Conservation (phyloP, 2,329 filamentous ascomycete species). For the Cladobotryum protrusum region DNA sequence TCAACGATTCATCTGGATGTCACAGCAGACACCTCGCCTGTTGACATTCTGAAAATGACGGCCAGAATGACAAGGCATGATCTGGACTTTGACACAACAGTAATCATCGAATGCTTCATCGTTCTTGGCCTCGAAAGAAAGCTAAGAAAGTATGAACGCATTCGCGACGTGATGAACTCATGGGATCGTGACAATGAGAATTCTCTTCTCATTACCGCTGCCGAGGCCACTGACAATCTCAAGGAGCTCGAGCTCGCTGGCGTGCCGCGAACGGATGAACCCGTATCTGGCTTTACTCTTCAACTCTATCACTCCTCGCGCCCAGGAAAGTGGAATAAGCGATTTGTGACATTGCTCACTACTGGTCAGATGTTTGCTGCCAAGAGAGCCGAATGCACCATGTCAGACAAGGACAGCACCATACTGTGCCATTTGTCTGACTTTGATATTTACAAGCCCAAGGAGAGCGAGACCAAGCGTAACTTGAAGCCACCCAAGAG, state of each 20-base stretch:
- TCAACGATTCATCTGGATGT: conserved; percentile 66
- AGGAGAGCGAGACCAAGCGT: conserved; percentile 58
- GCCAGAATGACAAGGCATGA: conserved; percentile 55
- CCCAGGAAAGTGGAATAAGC: conserved; percentile 83
- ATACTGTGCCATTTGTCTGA: conserved; percentile 82
- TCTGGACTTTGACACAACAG: conserved; percentile 58
- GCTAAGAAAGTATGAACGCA: conserved; percentile 75
- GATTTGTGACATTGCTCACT: conserved; percentile 65
- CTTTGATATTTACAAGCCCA: conserved; percentile 84
- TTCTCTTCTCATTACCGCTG: conserved; percentile 59
- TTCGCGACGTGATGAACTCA: conserved; percentile 85
- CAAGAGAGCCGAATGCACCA: conserved; percentile 60
- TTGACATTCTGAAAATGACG: conserved; percentile 65
- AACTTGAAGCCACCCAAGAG: conserved; percentile 78
- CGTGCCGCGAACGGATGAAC: conserved; percentile 51
- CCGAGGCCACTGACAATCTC: conserved; percentile 48
- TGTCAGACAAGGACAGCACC: conserved; percentile 57
- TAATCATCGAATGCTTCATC: conserved; percentile 72
- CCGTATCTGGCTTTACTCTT: conserved; percentile 61
- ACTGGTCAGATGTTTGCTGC: conserved; percentile 67
- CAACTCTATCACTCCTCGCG: conserved; percentile 75
- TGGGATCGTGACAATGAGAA: conserved; percentile 84
- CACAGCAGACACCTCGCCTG: conserved; percentile 64
- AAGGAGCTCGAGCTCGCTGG: conserved; percentile 58
- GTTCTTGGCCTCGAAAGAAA: conserved; percentile 74